A percentile compares a stretch with the other conserved stretches of the same genome.
Evolutionary conservation across 2,329 filamentous ascomycete genomes (phyloP).

Genomic region (Verruconis gallopava): DNA sequence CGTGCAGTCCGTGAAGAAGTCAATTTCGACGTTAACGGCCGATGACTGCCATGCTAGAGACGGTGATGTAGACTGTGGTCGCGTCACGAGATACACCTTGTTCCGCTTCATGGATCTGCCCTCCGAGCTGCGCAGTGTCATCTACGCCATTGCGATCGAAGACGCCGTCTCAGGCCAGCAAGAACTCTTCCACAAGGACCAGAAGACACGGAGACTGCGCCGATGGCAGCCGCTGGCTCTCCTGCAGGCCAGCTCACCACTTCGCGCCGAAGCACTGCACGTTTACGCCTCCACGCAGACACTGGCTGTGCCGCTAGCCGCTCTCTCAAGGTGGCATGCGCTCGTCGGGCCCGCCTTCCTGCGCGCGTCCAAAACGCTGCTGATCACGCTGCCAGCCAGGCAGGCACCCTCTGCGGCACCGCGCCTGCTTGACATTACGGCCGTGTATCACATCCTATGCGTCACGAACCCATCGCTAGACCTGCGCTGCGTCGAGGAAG

Average conservation of each 20-base stretch:
- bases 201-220: too few species aligned
- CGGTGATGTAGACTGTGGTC: too few species aligned
- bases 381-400: background rate
- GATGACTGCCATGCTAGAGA: too few species aligned
- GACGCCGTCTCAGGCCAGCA: background rate
- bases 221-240: background rate
- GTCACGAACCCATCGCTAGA: too few species aligned
- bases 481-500: too few species aligned
- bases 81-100: background rate
- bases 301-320: background rate
- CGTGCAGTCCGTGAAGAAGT: too few species aligned
- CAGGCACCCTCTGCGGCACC: too few species aligned
- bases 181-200: background rate
- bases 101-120: background rate
- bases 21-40: too few species aligned
- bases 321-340: background rate
- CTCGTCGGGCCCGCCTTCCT: background rate
- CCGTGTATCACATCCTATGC: background rate
- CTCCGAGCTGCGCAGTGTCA: background rate
- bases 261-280: background rate
- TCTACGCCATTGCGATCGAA: constrained; percentile 1
- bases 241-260: background rate
- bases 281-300: background rate
- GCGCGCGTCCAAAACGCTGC: background rate
- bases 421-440: background rate